Evolutionary conservation across 129 eudicot genomes (phyloP), one percentile per base, ranked within the genome.

Genomic region (Mikania micrantha): DNA sequence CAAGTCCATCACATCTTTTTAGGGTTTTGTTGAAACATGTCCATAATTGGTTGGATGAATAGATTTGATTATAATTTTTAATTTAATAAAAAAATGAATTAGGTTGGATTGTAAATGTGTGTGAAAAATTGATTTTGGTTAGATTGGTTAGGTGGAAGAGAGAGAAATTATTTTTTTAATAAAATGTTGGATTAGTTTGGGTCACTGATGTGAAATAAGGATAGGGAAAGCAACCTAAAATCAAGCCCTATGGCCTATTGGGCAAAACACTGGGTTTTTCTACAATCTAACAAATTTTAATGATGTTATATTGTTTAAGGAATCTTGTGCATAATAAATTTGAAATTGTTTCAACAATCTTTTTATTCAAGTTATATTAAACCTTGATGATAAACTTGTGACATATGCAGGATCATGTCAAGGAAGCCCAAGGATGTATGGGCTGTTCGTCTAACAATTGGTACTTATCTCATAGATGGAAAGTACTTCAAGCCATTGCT

Each of bases 361-460:
- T 19, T 16, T 44, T 11, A 16, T 42, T 31, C 32, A 10, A 59
- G n/a, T 38, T 49, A 62, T 49, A 47, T 69, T 9, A 54, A 36
- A 69, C 54, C 71, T 52, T 16, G 38, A 21, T 71, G 47, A 71
- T 60, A 57, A 47, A 38, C 27, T 71, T 72, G 34, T 5, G 39
- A 17, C 22, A 50, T 65, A 59, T 71, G 85, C 85, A 91, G 96
- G 86, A 83, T 91, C 52, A 75, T 91, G 49, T 83, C 98, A 54
- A 83, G 98, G 58, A 92, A 91, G 76, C 96, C 98, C 4, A 92
- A 58, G 87, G 96, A 92, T 76, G 95, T 92, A 22, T 92, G 98
- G 96, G 96, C 96, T 19, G 85, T 92, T 75, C 95, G 96, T 22
- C 68, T 92, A 5, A 67, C 77, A 31, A 81, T 88, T 52, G 96